A percentile compares a stretch with the other conserved stretches of the same genome.
Conservation (phyloP, 1,284 basidiomycete species). For the Malassezia slooffiae region DNA sequence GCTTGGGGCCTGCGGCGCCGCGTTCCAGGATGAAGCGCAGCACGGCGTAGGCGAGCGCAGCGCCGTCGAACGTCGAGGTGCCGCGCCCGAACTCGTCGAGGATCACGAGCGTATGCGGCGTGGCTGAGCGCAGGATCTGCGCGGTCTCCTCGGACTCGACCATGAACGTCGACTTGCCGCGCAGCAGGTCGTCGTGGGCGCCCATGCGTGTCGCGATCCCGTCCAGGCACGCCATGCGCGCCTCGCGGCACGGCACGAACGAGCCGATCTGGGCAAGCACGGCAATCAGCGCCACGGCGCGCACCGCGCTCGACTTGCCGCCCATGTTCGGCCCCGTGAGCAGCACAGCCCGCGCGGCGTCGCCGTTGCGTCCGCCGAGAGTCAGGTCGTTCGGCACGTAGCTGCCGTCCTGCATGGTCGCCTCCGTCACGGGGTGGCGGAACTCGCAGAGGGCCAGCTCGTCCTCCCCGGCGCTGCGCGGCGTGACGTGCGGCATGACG, state of each 20-base stretch:
- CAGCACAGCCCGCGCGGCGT: conserved; percentile 18
- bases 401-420: conserved; percentile 11
- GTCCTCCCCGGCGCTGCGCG: neutral
- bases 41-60: conserved; percentile 29
- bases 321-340: conserved; percentile 46
- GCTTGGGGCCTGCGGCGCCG: conserved; percentile 8
- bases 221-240: conserved; percentile 66
- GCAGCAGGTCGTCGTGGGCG: conserved; percentile 71
- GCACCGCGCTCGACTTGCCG: conserved; percentile 58
- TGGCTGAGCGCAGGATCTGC: conserved; percentile 58
- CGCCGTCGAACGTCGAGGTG: conserved; percentile 30
- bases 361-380: conserved; percentile 13
- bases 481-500: conserved; percentile 15
- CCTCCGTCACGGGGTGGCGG: conserved; percentile 39
- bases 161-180: conserved; percentile 85
- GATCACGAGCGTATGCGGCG: conserved; percentile 45
- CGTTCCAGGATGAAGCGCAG: conserved; percentile 19
- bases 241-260: conserved; percentile 58
- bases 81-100: conserved; percentile 34
- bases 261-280: conserved; percentile 53
- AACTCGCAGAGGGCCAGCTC: conserved; percentile 18
- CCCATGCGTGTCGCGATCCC: conserved; percentile 72
- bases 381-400: conserved; percentile 36
- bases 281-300: conserved; percentile 34
- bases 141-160: conserved; percentile 88